Evolutionary conservation across 202 grass and related monocot species (phyloP).

Genomic region (Panicum virgatum): DNA sequence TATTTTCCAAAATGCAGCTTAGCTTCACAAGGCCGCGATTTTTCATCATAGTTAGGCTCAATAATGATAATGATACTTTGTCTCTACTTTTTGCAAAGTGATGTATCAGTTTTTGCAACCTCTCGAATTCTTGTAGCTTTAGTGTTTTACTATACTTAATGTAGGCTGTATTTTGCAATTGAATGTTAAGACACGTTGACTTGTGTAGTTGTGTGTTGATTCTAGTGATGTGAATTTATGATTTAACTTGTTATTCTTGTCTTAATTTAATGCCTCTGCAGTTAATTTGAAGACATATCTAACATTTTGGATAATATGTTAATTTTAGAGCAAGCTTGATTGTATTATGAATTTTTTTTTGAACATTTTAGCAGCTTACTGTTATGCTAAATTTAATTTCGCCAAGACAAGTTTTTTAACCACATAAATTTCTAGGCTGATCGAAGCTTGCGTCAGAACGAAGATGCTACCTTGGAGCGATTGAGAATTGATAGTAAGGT

Average conservation of each 20-base stretch:
- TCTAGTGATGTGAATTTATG: not conserved
- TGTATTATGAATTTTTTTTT: not conserved
- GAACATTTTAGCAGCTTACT: not conserved
- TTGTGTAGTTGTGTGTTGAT: not conserved
- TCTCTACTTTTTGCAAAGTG: not conserved
- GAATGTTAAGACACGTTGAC: not conserved
- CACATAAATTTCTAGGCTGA: conserved; percentile 64
- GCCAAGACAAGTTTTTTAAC: conserved; percentile 3
- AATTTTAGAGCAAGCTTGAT: not conserved
- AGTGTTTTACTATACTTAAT: not conserved
- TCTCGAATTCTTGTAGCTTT: not conserved
- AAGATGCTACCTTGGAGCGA: conserved; percentile 68
- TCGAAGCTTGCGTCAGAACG: conserved; percentile 86
- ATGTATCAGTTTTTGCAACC: not conserved
- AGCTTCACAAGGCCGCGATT: not conserved
- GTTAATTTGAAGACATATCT: not conserved
- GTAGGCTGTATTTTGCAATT: not conserved
- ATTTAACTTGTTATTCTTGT: not conserved
- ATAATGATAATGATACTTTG: not conserved
- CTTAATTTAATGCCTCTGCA: conserved; percentile 3
- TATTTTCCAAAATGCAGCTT: not conserved
- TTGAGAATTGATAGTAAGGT: conserved; percentile 96
- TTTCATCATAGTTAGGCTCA: not conserved
- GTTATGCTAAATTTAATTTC: conserved; percentile 18
- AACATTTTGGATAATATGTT: not conserved